These are phyloP conservation scores for Ceratobasidium sp. DNA, from an alignment of 1,284 basidiomycete species.

Conservation along the genomic window DNA sequence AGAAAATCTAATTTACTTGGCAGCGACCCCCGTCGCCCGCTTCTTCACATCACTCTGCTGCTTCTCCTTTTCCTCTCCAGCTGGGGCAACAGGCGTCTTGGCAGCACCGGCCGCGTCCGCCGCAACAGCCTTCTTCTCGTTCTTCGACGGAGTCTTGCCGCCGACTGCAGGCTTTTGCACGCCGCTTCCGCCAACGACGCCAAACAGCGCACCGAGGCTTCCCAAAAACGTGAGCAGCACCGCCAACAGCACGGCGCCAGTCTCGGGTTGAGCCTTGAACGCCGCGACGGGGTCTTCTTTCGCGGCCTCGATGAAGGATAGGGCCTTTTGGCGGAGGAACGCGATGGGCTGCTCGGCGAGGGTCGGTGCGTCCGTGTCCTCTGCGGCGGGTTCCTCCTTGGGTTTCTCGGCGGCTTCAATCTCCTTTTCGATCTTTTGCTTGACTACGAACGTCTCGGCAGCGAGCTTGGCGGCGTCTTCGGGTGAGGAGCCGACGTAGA, in stretches of 20 bases:
- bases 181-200: slow-evolving; percentile 73
- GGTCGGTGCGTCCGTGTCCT: slow-evolving; percentile 61
- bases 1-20: too few relatives aligned
- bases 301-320: slow-evolving; percentile 80
- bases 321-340: slow-evolving; percentile 83
- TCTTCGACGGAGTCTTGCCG: slow-evolving; percentile 41
- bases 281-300: slow-evolving; percentile 80
- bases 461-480: slow-evolving; percentile 87
- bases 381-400: slow-evolving; percentile 58
- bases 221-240: slow-evolving; percentile 84
- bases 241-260: slow-evolving; percentile 80
- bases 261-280: slow-evolving; percentile 86
- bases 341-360: slow-evolving; percentile 74
- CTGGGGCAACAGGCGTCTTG: slow-evolving; percentile 51
- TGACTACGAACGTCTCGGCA: slow-evolving; percentile 86
- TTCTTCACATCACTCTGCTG: slow-evolving; percentile 53
- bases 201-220: slow-evolving; percentile 83
- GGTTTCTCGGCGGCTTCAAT: slow-evolving; percentile 64
- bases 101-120: slow-evolving; percentile 21
- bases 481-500: slow-evolving; percentile 91
- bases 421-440: slow-evolving; percentile 77
- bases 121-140: slow-evolving; percentile 50
- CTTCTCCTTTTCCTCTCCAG: slow-evolving; percentile 53
- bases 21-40: slow-evolving; percentile 50
- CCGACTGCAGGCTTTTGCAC: slow-evolving; percentile 74